Evolutionary conservation across 2,329 filamentous ascomycete genomes (phyloP).

Genomic region (Gaeumannomyces tritici): DNA sequence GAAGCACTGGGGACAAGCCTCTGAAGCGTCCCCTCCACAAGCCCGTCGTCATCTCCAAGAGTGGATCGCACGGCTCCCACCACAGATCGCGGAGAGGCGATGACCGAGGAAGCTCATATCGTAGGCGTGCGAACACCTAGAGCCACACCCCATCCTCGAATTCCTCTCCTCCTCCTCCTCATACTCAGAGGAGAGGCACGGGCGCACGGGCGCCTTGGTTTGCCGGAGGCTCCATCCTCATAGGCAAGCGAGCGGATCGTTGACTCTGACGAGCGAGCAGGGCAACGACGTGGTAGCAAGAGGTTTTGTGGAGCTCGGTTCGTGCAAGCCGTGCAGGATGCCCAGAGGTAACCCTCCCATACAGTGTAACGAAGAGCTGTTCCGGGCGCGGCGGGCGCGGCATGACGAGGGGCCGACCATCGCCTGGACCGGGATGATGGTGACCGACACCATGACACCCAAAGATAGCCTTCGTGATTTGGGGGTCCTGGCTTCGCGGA

Average conservation of each 20-base stretch:
- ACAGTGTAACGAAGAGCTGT: background rate
- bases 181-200: background rate
- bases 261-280: background rate
- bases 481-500: background rate
- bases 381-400: too few relatives aligned
- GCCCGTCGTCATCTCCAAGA: constrained; percentile 40
- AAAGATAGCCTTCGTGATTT: background rate
- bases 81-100: background rate
- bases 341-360: background rate
- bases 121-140: background rate
- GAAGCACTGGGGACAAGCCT: constrained; percentile 33
- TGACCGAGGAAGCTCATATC: background rate
- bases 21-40: constrained; percentile 49
- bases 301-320: background rate
- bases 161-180: background rate
- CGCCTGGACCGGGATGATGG: background rate
- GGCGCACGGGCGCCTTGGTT: background rate
- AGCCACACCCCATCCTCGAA: background rate
- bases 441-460: background rate
- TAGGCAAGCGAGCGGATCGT: background rate
- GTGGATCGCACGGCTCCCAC: constrained; percentile 17
- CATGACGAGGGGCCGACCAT: background rate
- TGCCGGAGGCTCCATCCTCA: background rate
- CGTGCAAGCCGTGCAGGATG: background rate
- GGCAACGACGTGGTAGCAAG: background rate